phyloP scores from a whole-genome alignment of 73 alveolate genomes.

The Tetrahymena elliotti region DNA sequence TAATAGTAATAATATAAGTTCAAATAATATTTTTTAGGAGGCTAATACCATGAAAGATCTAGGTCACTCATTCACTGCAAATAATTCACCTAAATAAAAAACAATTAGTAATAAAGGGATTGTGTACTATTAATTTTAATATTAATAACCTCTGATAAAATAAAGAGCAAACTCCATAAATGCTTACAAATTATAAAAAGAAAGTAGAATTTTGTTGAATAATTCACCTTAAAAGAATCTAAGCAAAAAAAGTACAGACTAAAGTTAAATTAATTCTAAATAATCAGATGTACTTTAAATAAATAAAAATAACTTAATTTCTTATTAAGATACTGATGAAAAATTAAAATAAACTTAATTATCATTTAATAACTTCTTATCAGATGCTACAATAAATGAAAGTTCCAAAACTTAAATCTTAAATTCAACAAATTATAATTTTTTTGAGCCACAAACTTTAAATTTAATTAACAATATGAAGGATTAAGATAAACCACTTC shows the following conservation, averaged over 20 bases:
- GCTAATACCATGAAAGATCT: neutral
- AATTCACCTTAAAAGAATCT: neutral
- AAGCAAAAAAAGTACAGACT: too few relatives aligned
- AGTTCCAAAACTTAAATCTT: neutral
- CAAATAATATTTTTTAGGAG: neutral
- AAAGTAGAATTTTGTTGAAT: neutral
- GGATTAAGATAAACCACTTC: neutral
- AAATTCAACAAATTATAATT: neutral
- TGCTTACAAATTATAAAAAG: neutral
- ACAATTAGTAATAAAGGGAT: neutral
- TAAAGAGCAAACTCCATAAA: neutral
- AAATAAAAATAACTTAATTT: too few relatives aligned
- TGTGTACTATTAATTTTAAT: neutral
- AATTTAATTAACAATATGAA: too few relatives aligned
- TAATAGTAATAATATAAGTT: neutral
- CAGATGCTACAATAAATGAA: neutral
- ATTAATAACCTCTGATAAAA: neutral
- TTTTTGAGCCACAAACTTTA: neutral
- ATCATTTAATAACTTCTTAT: neutral
- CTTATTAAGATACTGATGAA: neutral
- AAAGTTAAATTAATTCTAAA: neutral
- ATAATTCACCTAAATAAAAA: neutral
- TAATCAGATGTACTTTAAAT: neutral
- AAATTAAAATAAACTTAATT: neutral
- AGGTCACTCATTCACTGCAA: neutral